Evolutionary conservation across 129 eudicot genomes (phyloP).

Genomic region (Lactuca saligna): DNA sequence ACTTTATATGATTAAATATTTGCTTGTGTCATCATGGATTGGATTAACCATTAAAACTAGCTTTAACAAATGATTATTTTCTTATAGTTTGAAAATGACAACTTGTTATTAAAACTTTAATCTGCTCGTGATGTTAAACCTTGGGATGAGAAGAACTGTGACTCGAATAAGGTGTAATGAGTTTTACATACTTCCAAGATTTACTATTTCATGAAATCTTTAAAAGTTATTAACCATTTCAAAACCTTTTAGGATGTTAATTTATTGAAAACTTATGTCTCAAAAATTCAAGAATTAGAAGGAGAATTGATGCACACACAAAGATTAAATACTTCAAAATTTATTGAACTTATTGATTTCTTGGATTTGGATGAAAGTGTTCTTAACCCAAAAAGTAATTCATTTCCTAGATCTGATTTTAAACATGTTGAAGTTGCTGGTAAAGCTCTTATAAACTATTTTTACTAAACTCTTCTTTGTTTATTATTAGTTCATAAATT

Average conservation of each 20-base stretch:
- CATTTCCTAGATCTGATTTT: constrained; percentile 43
- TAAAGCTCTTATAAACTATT: neutral
- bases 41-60: neutral
- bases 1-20: no score
- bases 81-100: constrained; percentile 81
- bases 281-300: constrained; percentile 78
- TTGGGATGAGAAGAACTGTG: constrained; percentile 60
- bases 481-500: neutral
- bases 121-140: constrained; percentile 75
- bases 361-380: constrained; percentile 53
- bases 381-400: constrained; percentile 36
- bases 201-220: neutral
- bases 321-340: constrained; percentile 45
- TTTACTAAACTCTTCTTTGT: neutral
- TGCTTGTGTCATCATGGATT: no score
- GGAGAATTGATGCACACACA: constrained; percentile 52
- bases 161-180: constrained; percentile 49
- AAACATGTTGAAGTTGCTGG: constrained; percentile 48
- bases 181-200: constrained; percentile 13
- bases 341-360: constrained; percentile 36
- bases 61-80: constrained; percentile 9
- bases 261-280: constrained; percentile 61
- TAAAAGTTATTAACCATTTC: constrained; percentile 14
- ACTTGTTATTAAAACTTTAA: constrained; percentile 67
- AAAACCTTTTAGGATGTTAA: constrained; percentile 42